phyloP scores from a whole-genome alignment of 805 yeast genomes.

The Saccharomycopsis microspora region DNA sequence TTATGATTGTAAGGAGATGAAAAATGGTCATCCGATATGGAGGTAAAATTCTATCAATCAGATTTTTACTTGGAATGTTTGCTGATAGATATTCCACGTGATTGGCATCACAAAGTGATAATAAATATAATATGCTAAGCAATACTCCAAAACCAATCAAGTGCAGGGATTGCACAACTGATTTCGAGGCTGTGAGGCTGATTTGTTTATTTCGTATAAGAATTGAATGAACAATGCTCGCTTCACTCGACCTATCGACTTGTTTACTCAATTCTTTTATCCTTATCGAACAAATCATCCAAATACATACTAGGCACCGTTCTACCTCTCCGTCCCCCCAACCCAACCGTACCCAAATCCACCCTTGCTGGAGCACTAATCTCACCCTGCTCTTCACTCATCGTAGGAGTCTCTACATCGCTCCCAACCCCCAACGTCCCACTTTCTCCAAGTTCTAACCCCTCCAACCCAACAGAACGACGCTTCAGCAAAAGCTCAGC shows the following conservation, averaged over 20 bases:
- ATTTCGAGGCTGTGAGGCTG: no score
- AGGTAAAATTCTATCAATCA: no score
- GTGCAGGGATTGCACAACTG: no score
- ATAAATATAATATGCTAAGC: no score
- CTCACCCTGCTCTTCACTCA: neutral
- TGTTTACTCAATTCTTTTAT: neutral
- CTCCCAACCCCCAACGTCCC: slow-evolving; percentile 1
- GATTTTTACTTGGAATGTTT: no score
- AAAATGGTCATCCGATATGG: no score
- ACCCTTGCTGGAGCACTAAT: slow-evolving; percentile 10
- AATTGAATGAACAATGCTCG: neutral
- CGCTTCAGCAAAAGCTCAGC: slow-evolving; percentile 55
- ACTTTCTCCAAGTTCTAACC: neutral
- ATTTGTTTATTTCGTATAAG: neutral
- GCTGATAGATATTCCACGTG: no score
- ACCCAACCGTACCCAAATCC: slow-evolving; percentile 1
- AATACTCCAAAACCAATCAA: no score
- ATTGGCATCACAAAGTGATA: no score
- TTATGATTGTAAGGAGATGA: no score
- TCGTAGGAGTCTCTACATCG: slow-evolving; percentile 3
- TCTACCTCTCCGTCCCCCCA: slow-evolving; percentile 6
- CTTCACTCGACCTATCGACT: neutral
- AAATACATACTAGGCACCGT: slow-evolving; percentile 15
- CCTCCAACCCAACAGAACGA: slow-evolving; percentile 11
- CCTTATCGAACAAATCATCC: slow-evolving; percentile 14